A percentile compares a stretch with the other conserved stretches of the same genome.
Conservation (phyloP, 306 rosid species). For the Mimosa pudica region DNA sequence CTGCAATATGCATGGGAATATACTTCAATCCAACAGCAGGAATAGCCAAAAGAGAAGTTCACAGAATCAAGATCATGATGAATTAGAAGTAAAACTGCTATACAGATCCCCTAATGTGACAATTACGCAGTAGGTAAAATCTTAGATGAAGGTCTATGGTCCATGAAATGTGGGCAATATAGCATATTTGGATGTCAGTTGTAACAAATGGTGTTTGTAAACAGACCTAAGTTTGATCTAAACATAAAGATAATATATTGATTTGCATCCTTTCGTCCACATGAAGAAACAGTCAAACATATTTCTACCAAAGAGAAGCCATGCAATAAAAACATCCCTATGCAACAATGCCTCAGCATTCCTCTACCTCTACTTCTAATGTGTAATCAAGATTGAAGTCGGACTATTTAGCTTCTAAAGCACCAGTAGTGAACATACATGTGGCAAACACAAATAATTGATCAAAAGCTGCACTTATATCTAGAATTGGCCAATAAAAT, state of each 20-base stretch:
- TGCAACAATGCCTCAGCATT: conserved; percentile 3
- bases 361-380: conserved; percentile 4
- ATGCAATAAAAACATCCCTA: conserved; percentile 3
- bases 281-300: not conserved
- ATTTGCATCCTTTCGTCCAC: conserved; percentile 17
- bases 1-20: conserved; percentile 54
- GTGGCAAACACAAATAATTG: not conserved
- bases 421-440: not conserved
- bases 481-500: conserved; percentile 9
- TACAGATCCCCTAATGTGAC: not conserved
- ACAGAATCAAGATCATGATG: not conserved
- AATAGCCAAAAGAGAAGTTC: conserved; percentile 9
- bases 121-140: not conserved
- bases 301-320: conserved; percentile 14
- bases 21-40: conserved; percentile 38
- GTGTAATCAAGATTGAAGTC: not conserved
- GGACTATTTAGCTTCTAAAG: not conserved
- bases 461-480: conserved; percentile 2
- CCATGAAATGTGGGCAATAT: not conserved
- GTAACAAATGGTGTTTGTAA: not conserved
- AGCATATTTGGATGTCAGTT: not conserved
- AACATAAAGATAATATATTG: conserved; percentile 13
- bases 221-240: no score
- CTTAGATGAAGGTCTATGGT: not conserved
- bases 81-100: not conserved